Evolutionary conservation across 2,329 filamentous ascomycete species (phyloP).

Genomic region (Verticillium isaacii): DNA sequence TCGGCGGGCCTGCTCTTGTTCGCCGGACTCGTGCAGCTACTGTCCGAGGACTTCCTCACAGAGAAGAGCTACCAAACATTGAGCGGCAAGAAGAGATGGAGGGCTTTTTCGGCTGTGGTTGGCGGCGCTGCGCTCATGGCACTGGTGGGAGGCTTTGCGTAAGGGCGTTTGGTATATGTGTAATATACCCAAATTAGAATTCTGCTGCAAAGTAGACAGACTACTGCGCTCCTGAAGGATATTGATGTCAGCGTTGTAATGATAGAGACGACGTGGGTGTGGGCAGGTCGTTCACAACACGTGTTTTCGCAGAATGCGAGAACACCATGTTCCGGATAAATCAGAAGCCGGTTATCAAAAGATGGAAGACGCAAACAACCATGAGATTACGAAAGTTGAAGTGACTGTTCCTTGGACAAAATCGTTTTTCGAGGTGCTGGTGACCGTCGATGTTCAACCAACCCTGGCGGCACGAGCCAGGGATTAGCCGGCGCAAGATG

Average conservation of each 20-base stretch:
- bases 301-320: background rate
- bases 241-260: background rate
- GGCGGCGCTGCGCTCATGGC: conserved; percentile 66
- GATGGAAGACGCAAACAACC: too few relatives aligned
- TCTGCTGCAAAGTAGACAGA: background rate
- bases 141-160: conserved; percentile 68
- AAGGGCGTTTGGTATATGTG: conserved; percentile 11
- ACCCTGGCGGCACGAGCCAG: background rate
- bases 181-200: background rate
- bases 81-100: conserved; percentile 54
- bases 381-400: too few relatives aligned
- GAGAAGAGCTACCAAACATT: conserved; percentile 69
- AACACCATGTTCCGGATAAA: background rate
- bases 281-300: background rate
- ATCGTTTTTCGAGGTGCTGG: too few relatives aligned
- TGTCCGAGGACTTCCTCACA: conserved; percentile 78
- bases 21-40: conserved; percentile 75
- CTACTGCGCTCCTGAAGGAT: background rate
- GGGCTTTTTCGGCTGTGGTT: conserved; percentile 60
- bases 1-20: conserved; percentile 77
- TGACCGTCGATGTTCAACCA: background rate
- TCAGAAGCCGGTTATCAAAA: too few relatives aligned
- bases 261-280: background rate
- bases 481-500: background rate
- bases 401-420: too few relatives aligned